Percentiles rank a stretch among this genome's conserved stretches.
These are phyloP conservation scores for Inonotus obliquus DNA, from an alignment of 1,284 basidiomycete genomes.

Conservation along the genomic window DNA sequence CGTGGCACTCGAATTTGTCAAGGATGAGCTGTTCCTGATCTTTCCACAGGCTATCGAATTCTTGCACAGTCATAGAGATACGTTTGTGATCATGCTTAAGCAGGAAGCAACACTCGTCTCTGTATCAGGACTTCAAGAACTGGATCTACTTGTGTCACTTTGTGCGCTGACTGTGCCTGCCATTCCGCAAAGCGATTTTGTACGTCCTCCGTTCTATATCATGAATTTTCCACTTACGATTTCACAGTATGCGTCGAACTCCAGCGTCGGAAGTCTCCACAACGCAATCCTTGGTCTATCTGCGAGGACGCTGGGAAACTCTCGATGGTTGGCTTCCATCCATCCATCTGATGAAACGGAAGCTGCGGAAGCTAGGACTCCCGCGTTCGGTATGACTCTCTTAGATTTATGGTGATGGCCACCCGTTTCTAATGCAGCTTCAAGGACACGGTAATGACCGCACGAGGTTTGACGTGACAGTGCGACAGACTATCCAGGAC, in stretches of 20 bases:
- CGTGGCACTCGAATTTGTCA: conserved; percentile 20
- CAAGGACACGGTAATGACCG: conserved; percentile 45
- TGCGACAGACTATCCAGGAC: conserved; percentile 47
- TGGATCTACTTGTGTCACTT: conserved; percentile 70
- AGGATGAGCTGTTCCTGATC: not conserved
- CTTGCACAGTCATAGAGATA: conserved; percentile 74
- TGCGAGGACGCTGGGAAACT: conserved; percentile 66
- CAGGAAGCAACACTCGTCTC: conserved; percentile 63
- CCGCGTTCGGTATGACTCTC: conserved; percentile 48
- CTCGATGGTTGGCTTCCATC: conserved; percentile 55
- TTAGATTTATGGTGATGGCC: not conserved
- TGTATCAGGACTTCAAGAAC: conserved; percentile 66
- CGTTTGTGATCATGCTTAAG: conserved; percentile 73
- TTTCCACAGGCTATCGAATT: conserved; percentile 63
- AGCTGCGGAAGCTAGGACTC: conserved; percentile 46
- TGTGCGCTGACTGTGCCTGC: conserved; percentile 62
- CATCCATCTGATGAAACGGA: conserved; percentile 72
- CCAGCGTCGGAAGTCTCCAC: conserved; percentile 82
- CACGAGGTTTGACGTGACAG: conserved; percentile 53
- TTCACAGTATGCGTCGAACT: conserved; percentile 51
- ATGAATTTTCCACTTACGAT: conserved; percentile 5
- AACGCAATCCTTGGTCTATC: conserved; percentile 74
- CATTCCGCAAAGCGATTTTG: conserved; percentile 74
- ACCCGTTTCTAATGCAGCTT: conserved; percentile 23
- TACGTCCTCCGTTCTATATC: conserved; percentile 33